Percentiles rank a stretch among this genome's conserved stretches.
phyloP scores from a whole-genome alignment of 306 rosid genomes.

The Vigna hirtella region DNA sequence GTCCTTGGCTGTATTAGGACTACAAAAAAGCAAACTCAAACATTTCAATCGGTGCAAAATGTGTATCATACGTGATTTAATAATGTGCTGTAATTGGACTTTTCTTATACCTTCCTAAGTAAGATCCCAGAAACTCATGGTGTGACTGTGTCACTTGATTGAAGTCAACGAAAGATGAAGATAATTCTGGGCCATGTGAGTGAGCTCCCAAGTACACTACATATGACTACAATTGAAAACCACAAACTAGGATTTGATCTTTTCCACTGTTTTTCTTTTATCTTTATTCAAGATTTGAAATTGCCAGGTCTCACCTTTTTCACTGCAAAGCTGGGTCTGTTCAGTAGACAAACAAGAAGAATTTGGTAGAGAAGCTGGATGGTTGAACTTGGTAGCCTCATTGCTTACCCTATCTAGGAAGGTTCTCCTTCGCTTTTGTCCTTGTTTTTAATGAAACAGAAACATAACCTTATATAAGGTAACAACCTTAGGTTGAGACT shows the following conservation, averaged over 20 bases:
- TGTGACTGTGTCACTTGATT: constrained; percentile 65
- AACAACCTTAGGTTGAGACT: too few species aligned
- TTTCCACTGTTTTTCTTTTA: neutral
- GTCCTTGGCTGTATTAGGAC: constrained; percentile 60
- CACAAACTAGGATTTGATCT: neutral
- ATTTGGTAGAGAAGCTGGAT: constrained; percentile 42
- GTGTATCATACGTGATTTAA: neutral
- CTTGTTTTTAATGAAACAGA: constrained; percentile 46
- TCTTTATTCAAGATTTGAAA: constrained; percentile 28
- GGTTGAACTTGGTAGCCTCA: constrained; percentile 47
- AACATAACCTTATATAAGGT: constrained; percentile 32
- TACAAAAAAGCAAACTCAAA: constrained; percentile 19
- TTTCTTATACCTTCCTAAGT: constrained; percentile 64
- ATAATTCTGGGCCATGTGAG: constrained; percentile 59
- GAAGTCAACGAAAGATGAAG: constrained; percentile 54
- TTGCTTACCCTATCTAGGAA: constrained; percentile 38
- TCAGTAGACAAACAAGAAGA: constrained; percentile 50
- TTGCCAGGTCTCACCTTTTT: constrained; percentile 67
- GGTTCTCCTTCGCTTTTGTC: constrained; percentile 6
- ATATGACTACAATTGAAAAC: constrained; percentile 64
- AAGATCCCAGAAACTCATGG: constrained; percentile 75
- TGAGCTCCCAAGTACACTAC: constrained; percentile 90
- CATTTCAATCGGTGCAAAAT: neutral
- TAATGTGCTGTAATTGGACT: neutral
- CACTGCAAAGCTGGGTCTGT: constrained; percentile 54